Base-by-base conservation (phyloP, 495 filamentous ascomycete species). In the Saxispiralis lemnorum region DNA sequence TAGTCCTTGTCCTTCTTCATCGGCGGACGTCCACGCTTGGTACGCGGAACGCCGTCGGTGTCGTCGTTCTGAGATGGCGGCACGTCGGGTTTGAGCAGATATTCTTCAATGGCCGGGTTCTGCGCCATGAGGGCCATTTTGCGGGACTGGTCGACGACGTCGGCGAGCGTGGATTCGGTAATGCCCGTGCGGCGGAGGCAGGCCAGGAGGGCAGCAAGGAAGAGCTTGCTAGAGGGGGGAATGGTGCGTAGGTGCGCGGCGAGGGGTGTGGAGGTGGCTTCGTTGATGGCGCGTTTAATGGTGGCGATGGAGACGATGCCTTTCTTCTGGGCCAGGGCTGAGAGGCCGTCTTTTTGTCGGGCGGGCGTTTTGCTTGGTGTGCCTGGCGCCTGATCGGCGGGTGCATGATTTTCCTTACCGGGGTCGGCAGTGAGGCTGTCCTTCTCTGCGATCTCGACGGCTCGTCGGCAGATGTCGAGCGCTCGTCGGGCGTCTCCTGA, bases 391-490 rank as follows among this genome's bases (percentile, higher is more conserved):
- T 58, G 41, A 9, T 5, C 67, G 28, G 51, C 48, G 9, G 64
- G 50, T 35, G 45, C 43, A 0, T 58, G 41, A 12, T 61, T 59
- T 28, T 59, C 66, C 16, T 58, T 46, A 1, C 60, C 59, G 1
- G 30, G 17, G 14, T 55, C 58, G 13, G 41, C 38, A 11, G 44
- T 33, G 7, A 52, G 44, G 2, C 39, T 54, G 35, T 84, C 75
- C 39, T 79, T 70, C 59, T 99, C 92, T 10, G 89, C 89, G 15
- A 99, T 75, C 59, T 99, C 92, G 7, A 99, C 89, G 1, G 92
- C 92, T 39, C 92, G 75, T 1, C 92, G 73, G 56, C 92, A 99
- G 38, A 99, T 96, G 54, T 99, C 92, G 7, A 99, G 66, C 2
- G 87, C 88, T 18, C 92, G 75, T 20, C 92, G 69, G 11, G 92